These are phyloP conservation scores for Colletotrichum coccodes DNA, from an alignment of 2,329 filamentous ascomycete genomes.

Conservation along the genomic window DNA sequence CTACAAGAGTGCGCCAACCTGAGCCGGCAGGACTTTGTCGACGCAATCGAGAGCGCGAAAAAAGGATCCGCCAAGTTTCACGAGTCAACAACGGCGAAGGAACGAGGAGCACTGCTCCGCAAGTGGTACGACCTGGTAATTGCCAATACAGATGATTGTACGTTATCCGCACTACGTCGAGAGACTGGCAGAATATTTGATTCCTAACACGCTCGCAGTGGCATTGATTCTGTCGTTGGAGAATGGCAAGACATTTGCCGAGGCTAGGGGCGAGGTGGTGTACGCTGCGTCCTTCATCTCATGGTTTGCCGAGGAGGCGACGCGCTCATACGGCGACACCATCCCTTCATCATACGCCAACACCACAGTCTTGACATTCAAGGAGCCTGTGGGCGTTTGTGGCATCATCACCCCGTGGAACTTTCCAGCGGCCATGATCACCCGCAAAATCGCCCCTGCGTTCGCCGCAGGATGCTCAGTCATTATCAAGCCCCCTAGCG, in stretches of 20 bases:
- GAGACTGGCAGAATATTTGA: background rate
- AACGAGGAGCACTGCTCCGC: constrained; percentile 45
- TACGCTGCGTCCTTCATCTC: constrained; percentile 64
- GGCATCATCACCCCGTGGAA: constrained; percentile 76
- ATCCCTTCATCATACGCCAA: constrained; percentile 53
- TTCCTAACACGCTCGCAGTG: constrained; percentile 30
- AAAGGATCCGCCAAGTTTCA: constrained; percentile 49
- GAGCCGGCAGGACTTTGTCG: constrained; percentile 37
- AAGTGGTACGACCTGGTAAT: constrained; percentile 49
- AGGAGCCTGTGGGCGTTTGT: constrained; percentile 74
- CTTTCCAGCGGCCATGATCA: constrained; percentile 65
- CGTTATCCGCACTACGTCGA: background rate
- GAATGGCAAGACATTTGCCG: constrained; percentile 66
- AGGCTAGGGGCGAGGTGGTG: constrained; percentile 64
- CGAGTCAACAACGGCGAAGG: constrained; percentile 47
- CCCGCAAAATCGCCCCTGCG: constrained; percentile 56
- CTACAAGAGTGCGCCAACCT: constrained; percentile 62
- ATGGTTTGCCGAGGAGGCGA: constrained; percentile 66
- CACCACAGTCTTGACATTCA: constrained; percentile 71
- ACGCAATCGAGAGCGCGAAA: constrained; percentile 50
- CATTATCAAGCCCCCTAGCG: constrained; percentile 75
- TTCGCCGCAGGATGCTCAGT: constrained; percentile 78
- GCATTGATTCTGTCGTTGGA: constrained; percentile 54
- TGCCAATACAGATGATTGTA: constrained; percentile 43
- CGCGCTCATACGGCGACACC: constrained; percentile 65